Evolutionary conservation across 306 rosid species (phyloP).

Genomic region (Cucurbita moschata): DNA sequence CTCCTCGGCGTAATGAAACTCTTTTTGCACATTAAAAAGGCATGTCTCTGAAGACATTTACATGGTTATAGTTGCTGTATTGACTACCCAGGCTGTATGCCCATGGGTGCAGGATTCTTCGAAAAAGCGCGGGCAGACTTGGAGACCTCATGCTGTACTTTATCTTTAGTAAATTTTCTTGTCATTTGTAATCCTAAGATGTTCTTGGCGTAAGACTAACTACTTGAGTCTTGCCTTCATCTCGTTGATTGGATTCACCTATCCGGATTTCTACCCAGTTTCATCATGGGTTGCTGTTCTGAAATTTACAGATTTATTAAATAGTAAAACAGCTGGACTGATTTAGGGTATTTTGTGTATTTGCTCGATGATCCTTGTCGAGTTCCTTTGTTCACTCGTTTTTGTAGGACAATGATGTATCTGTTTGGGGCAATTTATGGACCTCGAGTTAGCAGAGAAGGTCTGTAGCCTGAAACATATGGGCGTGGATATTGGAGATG

Average conservation of each 20-base stretch:
- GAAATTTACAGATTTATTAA: not conserved
- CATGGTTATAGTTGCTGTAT: not conserved
- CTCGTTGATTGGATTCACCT: not conserved
- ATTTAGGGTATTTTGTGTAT: not conserved
- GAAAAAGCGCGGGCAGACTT: too few relatives aligned
- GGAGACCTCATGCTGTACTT: not conserved
- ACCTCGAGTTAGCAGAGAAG: conserved; percentile 34
- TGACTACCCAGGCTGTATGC: not conserved
- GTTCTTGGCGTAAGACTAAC: not conserved
- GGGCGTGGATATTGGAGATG: not conserved
- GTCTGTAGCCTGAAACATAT: not conserved
- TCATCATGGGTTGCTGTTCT: not conserved
- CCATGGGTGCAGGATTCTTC: too few relatives aligned
- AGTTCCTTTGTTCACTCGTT: not conserved
- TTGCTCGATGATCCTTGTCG: not conserved
- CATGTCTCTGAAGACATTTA: not conserved
- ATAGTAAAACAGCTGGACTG: not conserved
- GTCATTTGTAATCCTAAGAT: not conserved
- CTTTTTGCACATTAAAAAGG: conserved; percentile 53
- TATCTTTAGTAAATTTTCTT: not conserved
- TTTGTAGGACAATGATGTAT: not conserved
- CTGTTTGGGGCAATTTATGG: conserved; percentile 11
- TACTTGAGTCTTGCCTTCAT: not conserved
- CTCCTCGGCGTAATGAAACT: conserved; percentile 68
- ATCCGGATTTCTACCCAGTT: not conserved